Base-by-base conservation (phyloP, 169 alveolate species). In the Plasmodium blacklocki region DNA sequence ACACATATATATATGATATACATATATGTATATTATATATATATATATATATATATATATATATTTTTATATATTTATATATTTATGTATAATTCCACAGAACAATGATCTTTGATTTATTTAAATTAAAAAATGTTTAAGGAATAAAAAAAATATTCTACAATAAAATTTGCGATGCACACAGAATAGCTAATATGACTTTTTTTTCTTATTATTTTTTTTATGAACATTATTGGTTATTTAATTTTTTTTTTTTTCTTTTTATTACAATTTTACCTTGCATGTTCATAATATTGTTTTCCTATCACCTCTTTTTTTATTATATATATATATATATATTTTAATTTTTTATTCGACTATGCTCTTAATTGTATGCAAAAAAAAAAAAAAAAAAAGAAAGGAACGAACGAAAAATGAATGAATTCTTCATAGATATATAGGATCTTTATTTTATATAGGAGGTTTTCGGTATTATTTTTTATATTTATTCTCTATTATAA, bases 251-350 rank as follows among this genome's bases (percentile, higher is more conserved):
- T 73, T 73, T 56, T 74, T 74, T 74, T 73, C n/a, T 56, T 56
- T 73, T 73, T 59, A 5, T 18, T 76, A 26, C 50, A 59, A 63
- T 76, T 63, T 76, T 19, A 47, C 50, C 63, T 56, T 63, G 73
- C 73, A 76, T 76, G 88, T 76, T 63, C 74, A 76, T 63, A 63
- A 76, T 49, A 64, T 76, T 76, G 63, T 63, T 62, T 63, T 26
- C 45, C 29, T 56, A 21, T 56, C 19, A 43, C 45, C 45, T 32
- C 5, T 32, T 68, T 68, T 32, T 68, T 47, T 68, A 23, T 7
- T 15, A 32, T 43, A 43, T 9, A 26, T 26, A 2, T 26, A 2
- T 26, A 2, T 26, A 59, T 74, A 50, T 52, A 50, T 54, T 50
- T 73, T 50, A 39, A 21, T 23, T 21, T 50, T 21, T 19, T 58